These are phyloP conservation scores for Solanum appendiculatum DNA, from an alignment of 257 asterid genomes.

Conservation along the genomic window DNA sequence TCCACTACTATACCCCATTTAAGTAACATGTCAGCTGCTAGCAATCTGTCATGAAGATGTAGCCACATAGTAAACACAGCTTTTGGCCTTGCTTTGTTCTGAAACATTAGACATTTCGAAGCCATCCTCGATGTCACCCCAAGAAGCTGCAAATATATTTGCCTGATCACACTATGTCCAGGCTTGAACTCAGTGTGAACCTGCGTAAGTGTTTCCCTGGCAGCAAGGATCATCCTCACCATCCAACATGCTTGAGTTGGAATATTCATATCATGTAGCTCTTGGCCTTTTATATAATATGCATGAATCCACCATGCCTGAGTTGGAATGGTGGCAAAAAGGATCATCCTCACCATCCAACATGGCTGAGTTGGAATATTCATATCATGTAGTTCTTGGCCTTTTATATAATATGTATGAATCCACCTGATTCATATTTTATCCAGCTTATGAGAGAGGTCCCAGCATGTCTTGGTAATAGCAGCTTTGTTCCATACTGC, in stretches of 20 bases:
- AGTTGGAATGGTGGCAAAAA: no score
- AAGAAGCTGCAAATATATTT: no score
- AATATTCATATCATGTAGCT: background rate
- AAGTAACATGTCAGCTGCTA: background rate
- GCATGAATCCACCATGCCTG: background rate
- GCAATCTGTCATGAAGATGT: no score
- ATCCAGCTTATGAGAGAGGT: background rate
- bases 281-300: background rate
- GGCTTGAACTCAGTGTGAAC: no score
- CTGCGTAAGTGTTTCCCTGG: no score
- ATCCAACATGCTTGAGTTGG: background rate
- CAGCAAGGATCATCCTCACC: background rate
- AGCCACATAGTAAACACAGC: no score
- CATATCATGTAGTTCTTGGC: no score
- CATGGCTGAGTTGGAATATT: no score
- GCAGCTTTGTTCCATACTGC: background rate
- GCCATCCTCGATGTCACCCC: no score
- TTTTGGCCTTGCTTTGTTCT: background rate
- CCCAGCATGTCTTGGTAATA: background rate
- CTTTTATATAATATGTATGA: background rate
- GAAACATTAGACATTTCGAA: background rate
- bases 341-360: no score
- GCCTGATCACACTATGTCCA: no score
- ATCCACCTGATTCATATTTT: background rate
- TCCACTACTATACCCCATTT: no score